A percentile compares a stretch with the other conserved stretches of the same genome.
These are phyloP conservation scores for Tremella mesenterica DNA, from an alignment of 768 basidiomycete genomes.

Conservation along the genomic window DNA sequence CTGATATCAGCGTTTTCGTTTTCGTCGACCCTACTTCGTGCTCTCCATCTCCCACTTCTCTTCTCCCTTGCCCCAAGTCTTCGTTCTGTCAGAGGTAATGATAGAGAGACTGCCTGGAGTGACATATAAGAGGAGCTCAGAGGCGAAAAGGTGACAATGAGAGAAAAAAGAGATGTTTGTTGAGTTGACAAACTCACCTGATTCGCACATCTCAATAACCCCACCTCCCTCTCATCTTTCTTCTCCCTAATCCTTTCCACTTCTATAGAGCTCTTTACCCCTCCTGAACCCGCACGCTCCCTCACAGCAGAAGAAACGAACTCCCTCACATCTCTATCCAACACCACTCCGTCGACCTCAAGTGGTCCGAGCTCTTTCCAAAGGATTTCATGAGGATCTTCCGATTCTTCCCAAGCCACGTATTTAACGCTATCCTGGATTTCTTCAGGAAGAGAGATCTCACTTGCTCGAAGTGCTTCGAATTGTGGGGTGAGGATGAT, in stretches of 20 bases:
- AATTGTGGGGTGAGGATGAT: conserved; percentile 67
- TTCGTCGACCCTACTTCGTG: background rate
- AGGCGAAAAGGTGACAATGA: too few relatives aligned
- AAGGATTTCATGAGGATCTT: conserved; percentile 57
- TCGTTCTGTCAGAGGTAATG: too few relatives aligned
- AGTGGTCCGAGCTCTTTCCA: conserved; percentile 34
- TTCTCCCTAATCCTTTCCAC: conserved; percentile 56
- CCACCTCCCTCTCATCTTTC: conserved; percentile 63
- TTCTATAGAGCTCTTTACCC: background rate
- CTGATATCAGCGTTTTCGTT: conserved; percentile 47
- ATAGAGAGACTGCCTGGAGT: background rate
- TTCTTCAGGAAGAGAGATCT: conserved; percentile 51
- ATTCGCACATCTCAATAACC: conserved; percentile 66
- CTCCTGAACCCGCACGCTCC: background rate
- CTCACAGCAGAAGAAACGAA: conserved; percentile 46
- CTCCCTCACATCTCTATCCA: conserved; percentile 35
- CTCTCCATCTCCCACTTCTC: too few relatives aligned
- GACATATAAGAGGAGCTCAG: too few relatives aligned
- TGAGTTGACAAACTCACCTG: conserved; percentile 51
- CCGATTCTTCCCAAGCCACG: conserved; percentile 54
- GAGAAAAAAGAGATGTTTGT: too few relatives aligned
- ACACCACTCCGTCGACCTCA: conserved; percentile 47
- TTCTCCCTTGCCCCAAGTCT: too few relatives aligned
- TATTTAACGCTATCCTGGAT: conserved; percentile 41
- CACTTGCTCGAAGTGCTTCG: conserved; percentile 61